These are phyloP conservation scores for Henckelia pumila DNA, from an alignment of 257 asterid species.

Conservation along the genomic window DNA sequence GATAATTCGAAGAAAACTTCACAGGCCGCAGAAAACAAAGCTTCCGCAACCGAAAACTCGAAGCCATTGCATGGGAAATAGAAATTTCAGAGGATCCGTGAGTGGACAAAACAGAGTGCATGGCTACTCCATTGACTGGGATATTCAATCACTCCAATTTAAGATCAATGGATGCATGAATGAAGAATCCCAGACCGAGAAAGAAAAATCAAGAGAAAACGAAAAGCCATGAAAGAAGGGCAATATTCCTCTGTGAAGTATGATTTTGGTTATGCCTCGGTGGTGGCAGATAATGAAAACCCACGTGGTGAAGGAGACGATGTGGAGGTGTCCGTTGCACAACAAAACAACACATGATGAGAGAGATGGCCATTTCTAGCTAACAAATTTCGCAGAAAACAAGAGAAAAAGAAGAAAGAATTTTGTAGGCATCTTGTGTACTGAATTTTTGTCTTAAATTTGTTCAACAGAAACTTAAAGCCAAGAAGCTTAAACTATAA, in stretches of 20 bases:
- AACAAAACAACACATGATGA: constrained; percentile 25
- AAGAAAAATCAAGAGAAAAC: constrained; percentile 10
- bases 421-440: too few species aligned
- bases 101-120: background rate
- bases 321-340: constrained; percentile 32
- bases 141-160: background rate
- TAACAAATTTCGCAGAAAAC: constrained; percentile 3
- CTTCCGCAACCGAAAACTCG: constrained; percentile 60
- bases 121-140: background rate
- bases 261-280: constrained; percentile 11
- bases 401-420: constrained; percentile 9
- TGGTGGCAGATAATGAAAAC: constrained; percentile 28
- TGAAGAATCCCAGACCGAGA: background rate
- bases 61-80: constrained; percentile 38
- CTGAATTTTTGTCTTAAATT: too few species aligned
- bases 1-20: constrained; percentile 30
- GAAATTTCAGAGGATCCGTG: constrained; percentile 3
- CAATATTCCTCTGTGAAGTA: background rate
- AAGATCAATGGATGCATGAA: background rate
- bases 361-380: background rate
- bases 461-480: too few species aligned
- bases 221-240: background rate
- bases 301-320: constrained; percentile 59
- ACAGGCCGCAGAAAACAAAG: constrained; percentile 53
- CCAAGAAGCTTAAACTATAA: too few species aligned